These are phyloP conservation scores for Huntiella decipiens DNA, from an alignment of 2,329 filamentous ascomycete genomes.

Conservation along the genomic window DNA sequence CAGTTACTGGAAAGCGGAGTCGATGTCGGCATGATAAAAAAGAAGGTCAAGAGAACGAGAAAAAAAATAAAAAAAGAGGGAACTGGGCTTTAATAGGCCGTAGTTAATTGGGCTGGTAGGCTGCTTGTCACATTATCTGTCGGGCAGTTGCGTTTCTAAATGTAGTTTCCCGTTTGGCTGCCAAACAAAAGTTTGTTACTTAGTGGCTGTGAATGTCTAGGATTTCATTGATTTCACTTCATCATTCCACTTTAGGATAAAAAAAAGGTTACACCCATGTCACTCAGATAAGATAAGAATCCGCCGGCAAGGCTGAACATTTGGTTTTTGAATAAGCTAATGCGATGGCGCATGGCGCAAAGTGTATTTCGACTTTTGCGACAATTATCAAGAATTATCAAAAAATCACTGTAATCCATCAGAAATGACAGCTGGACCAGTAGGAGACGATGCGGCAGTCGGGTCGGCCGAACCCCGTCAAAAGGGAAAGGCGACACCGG, in stretches of 20 bases:
- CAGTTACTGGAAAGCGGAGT: constrained; percentile 47
- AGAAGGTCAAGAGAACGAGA: no score
- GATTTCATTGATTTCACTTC: no score
- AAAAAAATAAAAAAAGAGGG: no score
- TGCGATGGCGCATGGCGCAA: not conserved
- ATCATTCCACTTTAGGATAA: no score
- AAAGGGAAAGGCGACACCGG: constrained; percentile 67
- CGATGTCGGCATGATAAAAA: not conserved
- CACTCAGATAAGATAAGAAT: constrained; percentile 1
- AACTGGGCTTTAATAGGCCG: no score
- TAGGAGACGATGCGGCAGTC: constrained; percentile 31
- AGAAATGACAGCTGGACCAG: constrained; percentile 3
- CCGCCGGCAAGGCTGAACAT: not conserved
- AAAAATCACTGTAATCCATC: not conserved
- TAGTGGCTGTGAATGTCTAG: no score
- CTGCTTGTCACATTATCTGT: not conserved
- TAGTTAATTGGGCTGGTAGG: not conserved
- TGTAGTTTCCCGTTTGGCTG: not conserved
- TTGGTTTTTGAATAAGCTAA: not conserved
- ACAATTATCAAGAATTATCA: not conserved
- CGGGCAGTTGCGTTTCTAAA: not conserved
- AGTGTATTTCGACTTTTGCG: constrained; percentile 1
- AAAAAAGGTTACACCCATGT: constrained; percentile 1
- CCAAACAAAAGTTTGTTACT: no score
- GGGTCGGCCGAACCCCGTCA: constrained; percentile 40